Conservation (phyloP, 164 flowering plant species). For the Tetracentron sinense region DNA sequence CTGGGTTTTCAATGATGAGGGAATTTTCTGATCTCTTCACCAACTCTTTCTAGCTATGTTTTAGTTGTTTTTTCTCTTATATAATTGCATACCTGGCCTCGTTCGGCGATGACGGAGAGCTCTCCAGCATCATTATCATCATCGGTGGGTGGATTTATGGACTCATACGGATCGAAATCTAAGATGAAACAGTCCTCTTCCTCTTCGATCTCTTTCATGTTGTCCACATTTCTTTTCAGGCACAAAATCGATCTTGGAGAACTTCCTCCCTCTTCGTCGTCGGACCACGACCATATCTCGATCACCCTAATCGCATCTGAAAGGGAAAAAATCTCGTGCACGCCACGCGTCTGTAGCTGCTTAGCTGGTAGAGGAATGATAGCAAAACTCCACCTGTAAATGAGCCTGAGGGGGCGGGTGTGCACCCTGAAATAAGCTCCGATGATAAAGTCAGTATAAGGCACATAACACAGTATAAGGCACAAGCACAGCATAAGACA, state of each 20-base stretch:
- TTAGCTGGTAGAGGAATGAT: no score
- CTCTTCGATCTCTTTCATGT: neutral
- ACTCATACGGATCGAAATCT: slow-evolving; percentile 36
- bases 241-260: neutral
- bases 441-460: no score
- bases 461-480: no score
- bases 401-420: no score
- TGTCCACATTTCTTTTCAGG: neutral
- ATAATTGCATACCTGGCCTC: slow-evolving; percentile 17
- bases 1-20: neutral
- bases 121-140: slow-evolving; percentile 10
- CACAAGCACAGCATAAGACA: no score
- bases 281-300: neutral
- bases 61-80: neutral
- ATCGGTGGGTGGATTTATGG: slow-evolving; percentile 7
- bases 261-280: neutral
- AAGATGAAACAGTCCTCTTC: slow-evolving; percentile 37
- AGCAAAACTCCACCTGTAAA: no score
- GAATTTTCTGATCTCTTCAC: neutral
- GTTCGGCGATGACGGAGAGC: slow-evolving; percentile 14
- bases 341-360: no score
- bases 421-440: no score
- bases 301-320: neutral
- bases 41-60: no score
- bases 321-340: no score